Percentiles rank a stretch among this genome's conserved stretches.
These are phyloP conservation scores for Acanthamoeba quina DNA, from an alignment of 208 protist genomes.

Conservation along the genomic window DNA sequence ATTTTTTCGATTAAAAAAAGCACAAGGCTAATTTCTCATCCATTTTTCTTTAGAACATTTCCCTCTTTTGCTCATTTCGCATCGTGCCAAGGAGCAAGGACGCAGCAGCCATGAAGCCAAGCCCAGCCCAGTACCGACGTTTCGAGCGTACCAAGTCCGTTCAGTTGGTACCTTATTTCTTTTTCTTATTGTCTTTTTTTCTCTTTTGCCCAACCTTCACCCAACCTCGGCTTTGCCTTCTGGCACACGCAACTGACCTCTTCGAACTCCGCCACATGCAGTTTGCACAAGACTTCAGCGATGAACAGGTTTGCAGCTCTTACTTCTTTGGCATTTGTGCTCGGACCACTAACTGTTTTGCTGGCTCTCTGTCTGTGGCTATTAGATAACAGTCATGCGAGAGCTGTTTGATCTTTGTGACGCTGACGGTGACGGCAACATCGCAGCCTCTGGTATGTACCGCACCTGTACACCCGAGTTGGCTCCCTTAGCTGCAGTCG, in stretches of 20 bases:
- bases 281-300: constrained; percentile 43
- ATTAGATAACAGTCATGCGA: constrained; percentile 10
- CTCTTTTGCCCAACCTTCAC: not conserved
- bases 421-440: constrained; percentile 40
- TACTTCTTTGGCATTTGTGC: not conserved
- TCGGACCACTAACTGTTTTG: not conserved
- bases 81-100: not conserved
- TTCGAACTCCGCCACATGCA: not conserved
- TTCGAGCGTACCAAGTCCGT: constrained; percentile 19
- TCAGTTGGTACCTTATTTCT: not conserved
- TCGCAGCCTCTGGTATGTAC: not conserved
- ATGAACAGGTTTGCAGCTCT: not conserved
- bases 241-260: not conserved
- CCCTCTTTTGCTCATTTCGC: no score
- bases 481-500: not conserved
- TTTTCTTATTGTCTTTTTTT: not conserved
- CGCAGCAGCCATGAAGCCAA: not conserved
- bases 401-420: constrained; percentile 68
- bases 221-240: not conserved
- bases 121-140: not conserved
- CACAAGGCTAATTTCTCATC: not conserved
- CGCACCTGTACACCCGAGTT: not conserved
- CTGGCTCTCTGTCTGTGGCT: not conserved
- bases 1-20: not conserved
- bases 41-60: no score